These are phyloP conservation scores for Balansia obtecta DNA, from an alignment of 2,329 filamentous ascomycete genomes.

Conservation along the genomic window DNA sequence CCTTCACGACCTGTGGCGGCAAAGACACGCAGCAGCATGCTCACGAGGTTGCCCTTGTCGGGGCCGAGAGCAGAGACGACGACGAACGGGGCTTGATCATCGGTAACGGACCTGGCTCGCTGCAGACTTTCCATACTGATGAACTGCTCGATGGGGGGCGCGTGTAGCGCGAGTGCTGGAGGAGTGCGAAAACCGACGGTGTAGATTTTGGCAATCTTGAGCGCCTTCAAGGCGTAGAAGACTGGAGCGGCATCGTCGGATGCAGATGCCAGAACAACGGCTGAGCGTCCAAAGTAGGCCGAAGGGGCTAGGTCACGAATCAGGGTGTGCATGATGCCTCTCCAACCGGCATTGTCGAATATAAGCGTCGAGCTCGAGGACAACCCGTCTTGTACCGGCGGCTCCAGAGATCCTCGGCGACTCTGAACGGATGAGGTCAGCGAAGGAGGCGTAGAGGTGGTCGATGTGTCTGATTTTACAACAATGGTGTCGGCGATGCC, in stretches of 20 bases:
- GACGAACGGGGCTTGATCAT: conserved; percentile 56
- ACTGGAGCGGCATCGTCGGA: conserved; percentile 66
- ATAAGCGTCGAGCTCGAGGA: conserved; percentile 45
- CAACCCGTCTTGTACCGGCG: conserved; percentile 21
- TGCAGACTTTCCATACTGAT: conserved; percentile 58
- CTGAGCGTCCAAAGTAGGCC: conserved; percentile 63
- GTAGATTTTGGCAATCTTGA: conserved; percentile 68
- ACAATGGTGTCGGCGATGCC: conserved; percentile 76
- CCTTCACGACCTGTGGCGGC: conserved; percentile 26
- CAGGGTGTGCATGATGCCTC: conserved; percentile 69
- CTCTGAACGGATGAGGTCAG: conserved; percentile 35
- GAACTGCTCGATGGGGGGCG: conserved; percentile 63
- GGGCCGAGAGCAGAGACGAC: conserved; percentile 68
- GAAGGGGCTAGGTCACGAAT: conserved; percentile 74
- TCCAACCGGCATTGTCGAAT: conserved; percentile 77
- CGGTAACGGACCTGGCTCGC: conserved; percentile 34
- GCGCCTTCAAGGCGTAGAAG: conserved; percentile 65
- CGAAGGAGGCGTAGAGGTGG: conserved; percentile 32
- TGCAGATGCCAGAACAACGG: conserved; percentile 60
- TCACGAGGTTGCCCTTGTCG: conserved; percentile 67
- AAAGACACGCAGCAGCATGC: conserved; percentile 65
- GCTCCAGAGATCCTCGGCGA: conserved; percentile 13
- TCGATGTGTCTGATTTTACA: conserved; percentile 35
- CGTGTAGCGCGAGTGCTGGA: conserved; percentile 45
- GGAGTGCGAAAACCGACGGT: conserved; percentile 68